Base-by-base conservation (phyloP, 1,284 basidiomycete genomes). In the Ustilago sp. region DNA sequence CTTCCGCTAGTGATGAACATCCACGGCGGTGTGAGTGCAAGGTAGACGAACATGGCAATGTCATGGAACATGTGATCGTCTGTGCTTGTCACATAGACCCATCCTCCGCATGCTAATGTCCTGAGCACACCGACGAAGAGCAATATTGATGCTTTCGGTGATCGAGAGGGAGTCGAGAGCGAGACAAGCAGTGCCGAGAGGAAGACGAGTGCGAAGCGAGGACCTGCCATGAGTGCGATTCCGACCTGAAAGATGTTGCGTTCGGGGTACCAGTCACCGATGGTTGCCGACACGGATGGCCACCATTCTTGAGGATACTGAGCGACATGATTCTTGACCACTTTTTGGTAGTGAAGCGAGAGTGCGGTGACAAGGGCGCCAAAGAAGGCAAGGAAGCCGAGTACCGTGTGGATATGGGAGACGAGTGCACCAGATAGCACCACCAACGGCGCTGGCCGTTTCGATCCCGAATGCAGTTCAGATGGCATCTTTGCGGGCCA, bases 221-320 rank as follows among this genome's bases (percentile, higher is more conserved):
- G 94, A 8, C 92, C 86, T 8, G 86, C 83, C 34, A 84, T 86
- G 39, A 95, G 86, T 13, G 95, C 95, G 78, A 97, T 95, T 54
- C 95, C 88, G 55, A 96, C 91, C 79, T 98, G 95, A 83, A 98
- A 97, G 52, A 94, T 86, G 73, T 92, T 94, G 68, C 94, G 89
- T 77, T 96, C 92, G 23, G 93, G 93, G 74, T 92, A 94, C 91
- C 93, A 95, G 87, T 97, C 94, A 2, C 94, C 94, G 35, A 81
- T 80, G 19, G 94, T 94, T 9, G 94, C 93, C 34, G 94, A 95
- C 4, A 97, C 94, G 4, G 93, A 94, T 7, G 94, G 94, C 83
- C 93, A 94, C 93, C 93, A 96, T 85, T 96, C 94, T 45, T 94
- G 87, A 0, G 94, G 94, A 85, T 92, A 96, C 23, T 90, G 91